A percentile compares a stretch with the other conserved stretches of the same genome.
Evolutionary conservation across 768 basidiomycete genomes (phyloP).

Genomic region (Podaxis rugospora): DNA sequence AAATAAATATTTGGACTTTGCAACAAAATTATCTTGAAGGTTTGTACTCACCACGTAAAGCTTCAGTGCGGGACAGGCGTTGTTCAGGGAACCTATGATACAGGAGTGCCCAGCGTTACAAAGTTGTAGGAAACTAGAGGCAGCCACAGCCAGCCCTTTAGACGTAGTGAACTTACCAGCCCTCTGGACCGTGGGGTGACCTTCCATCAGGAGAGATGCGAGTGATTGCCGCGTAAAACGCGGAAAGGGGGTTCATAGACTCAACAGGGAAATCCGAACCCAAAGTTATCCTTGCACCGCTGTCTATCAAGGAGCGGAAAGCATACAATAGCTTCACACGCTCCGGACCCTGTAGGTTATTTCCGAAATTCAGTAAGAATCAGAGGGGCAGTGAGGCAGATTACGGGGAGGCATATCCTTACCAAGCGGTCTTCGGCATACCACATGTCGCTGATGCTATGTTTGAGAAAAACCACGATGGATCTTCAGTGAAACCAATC

Average conservation of each 20-base stretch:
- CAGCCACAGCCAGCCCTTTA: no score
- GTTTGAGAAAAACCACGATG: slow-evolving; percentile 7
- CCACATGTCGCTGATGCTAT: slow-evolving; percentile 82
- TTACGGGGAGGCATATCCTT: slow-evolving; percentile 18
- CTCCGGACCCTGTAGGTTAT: slow-evolving; percentile 58
- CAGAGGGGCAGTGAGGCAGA: neutral
- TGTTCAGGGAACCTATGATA: slow-evolving; percentile 77
- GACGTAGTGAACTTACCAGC: slow-evolving; percentile 55
- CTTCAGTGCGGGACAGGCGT: slow-evolving; percentile 68
- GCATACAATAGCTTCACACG: slow-evolving; percentile 85
- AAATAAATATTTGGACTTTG: neutral
- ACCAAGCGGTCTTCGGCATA: slow-evolving; percentile 83
- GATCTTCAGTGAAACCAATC: neutral
- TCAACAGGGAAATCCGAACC: slow-evolving; percentile 94
- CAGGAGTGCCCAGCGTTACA: neutral
- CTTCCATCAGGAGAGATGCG: slow-evolving; percentile 62
- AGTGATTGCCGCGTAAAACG: slow-evolving; percentile 87
- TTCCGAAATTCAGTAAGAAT: slow-evolving; percentile 5
- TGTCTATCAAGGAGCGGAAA: slow-evolving; percentile 68
- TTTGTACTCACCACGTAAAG: slow-evolving; percentile 53
- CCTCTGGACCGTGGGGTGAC: slow-evolving; percentile 78
- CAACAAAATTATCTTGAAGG: neutral
- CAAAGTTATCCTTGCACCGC: slow-evolving; percentile 64
- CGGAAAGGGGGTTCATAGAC: slow-evolving; percentile 74
- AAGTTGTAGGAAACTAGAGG: no score